These are phyloP conservation scores for Pichia sorboxylosa DNA, from an alignment of 1,139 yeast species.

Conservation along the genomic window DNA sequence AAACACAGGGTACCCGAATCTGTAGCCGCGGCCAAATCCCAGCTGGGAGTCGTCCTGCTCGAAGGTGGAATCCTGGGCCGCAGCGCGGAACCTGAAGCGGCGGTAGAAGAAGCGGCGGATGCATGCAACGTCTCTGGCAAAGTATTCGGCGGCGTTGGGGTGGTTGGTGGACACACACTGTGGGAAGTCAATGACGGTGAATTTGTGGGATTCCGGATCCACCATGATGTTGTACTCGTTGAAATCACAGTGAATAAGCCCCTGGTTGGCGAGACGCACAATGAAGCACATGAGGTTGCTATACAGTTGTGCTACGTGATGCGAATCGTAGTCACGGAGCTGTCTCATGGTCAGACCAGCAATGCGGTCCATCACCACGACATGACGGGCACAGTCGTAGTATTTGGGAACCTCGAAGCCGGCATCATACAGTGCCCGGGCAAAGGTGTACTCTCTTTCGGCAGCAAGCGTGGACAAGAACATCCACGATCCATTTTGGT, in stretches of 20 bases:
- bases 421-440: constrained; percentile 60
- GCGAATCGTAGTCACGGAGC: constrained; percentile 51
- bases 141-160: constrained; percentile 74
- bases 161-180: constrained; percentile 94
- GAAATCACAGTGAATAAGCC: constrained; percentile 93
- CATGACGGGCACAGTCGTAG: constrained; percentile 80
- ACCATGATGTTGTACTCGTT: constrained; percentile 94
- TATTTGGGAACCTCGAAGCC: constrained; percentile 87
- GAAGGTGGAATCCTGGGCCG: constrained; percentile 41
- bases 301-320: constrained; percentile 56
- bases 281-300: constrained; percentile 79
- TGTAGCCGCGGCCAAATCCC: constrained; percentile 71
- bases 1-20: constrained; percentile 71
- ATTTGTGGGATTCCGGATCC: constrained; percentile 31
- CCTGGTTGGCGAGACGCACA: constrained; percentile 72
- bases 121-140: constrained; percentile 87
- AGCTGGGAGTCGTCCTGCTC: constrained; percentile 52
- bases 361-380: constrained; percentile 85
- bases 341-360: constrained; percentile 86
- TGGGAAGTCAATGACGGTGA: constrained; percentile 93
- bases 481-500: constrained; percentile 72
- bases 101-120: constrained; percentile 70
- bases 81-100: constrained; percentile 65
- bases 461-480: constrained; percentile 84
- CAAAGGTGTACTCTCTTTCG: constrained; percentile 78